These are phyloP conservation scores for Grosmannia penicillata DNA, from an alignment of 2,329 filamentous ascomycete genomes.

Conservation along the genomic window DNA sequence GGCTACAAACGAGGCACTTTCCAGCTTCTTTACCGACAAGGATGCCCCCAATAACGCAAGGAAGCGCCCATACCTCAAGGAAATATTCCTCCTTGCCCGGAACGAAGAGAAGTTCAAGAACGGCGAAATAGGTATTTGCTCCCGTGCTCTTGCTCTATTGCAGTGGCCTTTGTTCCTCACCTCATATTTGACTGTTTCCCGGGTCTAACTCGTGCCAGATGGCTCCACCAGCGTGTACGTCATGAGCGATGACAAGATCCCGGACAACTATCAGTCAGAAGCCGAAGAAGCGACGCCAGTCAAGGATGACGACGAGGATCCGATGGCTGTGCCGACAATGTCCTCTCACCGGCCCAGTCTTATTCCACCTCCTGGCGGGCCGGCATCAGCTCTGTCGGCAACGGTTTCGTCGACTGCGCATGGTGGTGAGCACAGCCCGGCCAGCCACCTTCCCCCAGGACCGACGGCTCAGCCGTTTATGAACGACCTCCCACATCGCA, in stretches of 20 bases:
- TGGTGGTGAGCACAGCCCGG: constrained; percentile 21
- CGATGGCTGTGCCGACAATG: constrained; percentile 17
- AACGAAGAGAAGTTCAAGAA: constrained; percentile 40
- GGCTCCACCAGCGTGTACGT: constrained; percentile 31
- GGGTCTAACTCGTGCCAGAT: constrained; percentile 21
- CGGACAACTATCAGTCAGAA: constrained; percentile 31
- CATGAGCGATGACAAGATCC: constrained; percentile 35
- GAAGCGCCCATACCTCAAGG: constrained; percentile 40
- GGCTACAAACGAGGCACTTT: constrained; percentile 41
- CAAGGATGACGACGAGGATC: constrained; percentile 28
- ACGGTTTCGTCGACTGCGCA: constrained; percentile 10
- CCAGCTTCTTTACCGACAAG: constrained; percentile 42
- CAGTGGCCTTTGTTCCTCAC: neutral
- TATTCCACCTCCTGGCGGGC: constrained; percentile 14
- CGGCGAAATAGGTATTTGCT: constrained; percentile 36
- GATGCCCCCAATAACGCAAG: constrained; percentile 34
- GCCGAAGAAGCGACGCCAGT: constrained; percentile 25
- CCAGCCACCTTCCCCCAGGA: neutral
- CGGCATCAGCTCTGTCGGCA: neutral
- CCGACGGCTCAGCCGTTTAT: constrained; percentile 19
- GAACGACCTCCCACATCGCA: constrained; percentile 28
- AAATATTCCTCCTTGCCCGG: constrained; percentile 47
- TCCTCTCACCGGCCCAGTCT: constrained; percentile 17
- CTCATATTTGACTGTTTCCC: neutral
- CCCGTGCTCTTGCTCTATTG: neutral